A percentile compares a stretch with the other conserved stretches of the same genome.
Evolutionary conservation across 2,329 filamentous ascomycete genomes (phyloP).

Genomic region (Acrocalymma vagum): DNA sequence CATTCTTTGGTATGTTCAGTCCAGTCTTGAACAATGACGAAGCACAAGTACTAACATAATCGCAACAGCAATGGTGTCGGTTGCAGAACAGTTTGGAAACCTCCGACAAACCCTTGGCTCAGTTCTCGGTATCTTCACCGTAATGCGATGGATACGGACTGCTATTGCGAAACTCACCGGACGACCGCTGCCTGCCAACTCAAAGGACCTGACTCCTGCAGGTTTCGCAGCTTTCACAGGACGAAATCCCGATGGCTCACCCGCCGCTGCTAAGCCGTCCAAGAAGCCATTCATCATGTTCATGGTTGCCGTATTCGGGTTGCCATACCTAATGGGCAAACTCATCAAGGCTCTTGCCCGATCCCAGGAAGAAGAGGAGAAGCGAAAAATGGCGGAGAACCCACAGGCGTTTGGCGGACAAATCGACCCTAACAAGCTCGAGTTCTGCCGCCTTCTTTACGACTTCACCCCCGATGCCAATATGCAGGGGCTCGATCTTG

Average conservation of each 20-base stretch:
- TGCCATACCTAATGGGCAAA: slow-evolving; percentile 97
- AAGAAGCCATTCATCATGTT: slow-evolving; percentile 98
- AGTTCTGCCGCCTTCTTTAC: slow-evolving; percentile 94
- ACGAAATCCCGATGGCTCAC: slow-evolving; percentile 71
- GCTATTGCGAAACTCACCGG: slow-evolving; percentile 92
- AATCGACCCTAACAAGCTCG: slow-evolving; percentile 88
- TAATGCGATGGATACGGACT: slow-evolving; percentile 94
- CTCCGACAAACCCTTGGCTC: slow-evolving; percentile 92
- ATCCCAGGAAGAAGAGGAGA: slow-evolving; percentile 84
- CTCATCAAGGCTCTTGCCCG: slow-evolving; percentile 86
- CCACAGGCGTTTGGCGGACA: slow-evolving; percentile 58
- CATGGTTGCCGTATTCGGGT: slow-evolving; percentile 88
- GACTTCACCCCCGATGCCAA: slow-evolving; percentile 87
- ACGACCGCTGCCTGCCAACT: slow-evolving; percentile 86
- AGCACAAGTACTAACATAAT: slow-evolving; percentile 26
- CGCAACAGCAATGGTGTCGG: slow-evolving; percentile 84
- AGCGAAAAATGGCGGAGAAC: slow-evolving; percentile 63
- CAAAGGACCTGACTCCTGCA: slow-evolving; percentile 84
- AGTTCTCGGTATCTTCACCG: slow-evolving; percentile 91
- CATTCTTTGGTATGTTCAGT: slow-evolving; percentile 83
- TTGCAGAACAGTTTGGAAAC: slow-evolving; percentile 96
- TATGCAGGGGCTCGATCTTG: slow-evolving; percentile 79
- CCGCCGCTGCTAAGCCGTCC: slow-evolving; percentile 75
- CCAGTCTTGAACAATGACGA: neutral
- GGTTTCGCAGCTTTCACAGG: slow-evolving; percentile 92